Percentiles rank a stretch among this genome's conserved stretches.
phyloP scores from a whole-genome alignment of 2,329 filamentous ascomycete genomes.

The Phyllosticta capitalensis region DNA sequence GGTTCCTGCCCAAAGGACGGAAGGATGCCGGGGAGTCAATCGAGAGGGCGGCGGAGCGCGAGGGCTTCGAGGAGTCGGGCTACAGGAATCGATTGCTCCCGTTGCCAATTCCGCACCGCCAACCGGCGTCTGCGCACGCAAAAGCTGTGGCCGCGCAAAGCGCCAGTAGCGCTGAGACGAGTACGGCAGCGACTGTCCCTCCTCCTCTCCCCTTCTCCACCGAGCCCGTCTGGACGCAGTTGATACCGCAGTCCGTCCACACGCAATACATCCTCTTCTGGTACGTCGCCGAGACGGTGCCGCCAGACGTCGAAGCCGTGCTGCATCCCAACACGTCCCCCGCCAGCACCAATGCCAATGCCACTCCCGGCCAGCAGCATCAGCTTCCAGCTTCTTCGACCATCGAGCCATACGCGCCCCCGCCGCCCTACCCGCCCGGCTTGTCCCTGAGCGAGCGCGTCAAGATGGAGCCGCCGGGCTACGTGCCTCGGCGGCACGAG shows the following conservation, averaged over 20 bases:
- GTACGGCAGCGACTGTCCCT: constrained; percentile 29
- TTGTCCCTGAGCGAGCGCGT: constrained; percentile 31
- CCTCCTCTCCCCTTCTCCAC: constrained; percentile 21
- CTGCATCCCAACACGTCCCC: too few relatives aligned
- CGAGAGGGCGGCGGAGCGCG: constrained; percentile 34
- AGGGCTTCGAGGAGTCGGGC: constrained; percentile 43
- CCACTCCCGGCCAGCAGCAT: background rate
- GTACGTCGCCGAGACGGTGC: constrained; percentile 40
- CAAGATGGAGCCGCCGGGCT: constrained; percentile 29
- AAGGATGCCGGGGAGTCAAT: constrained; percentile 39
- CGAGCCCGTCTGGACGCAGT: constrained; percentile 39
- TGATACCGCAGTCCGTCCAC: constrained; percentile 28
- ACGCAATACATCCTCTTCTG: constrained; percentile 38
- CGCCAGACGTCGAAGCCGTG: constrained; percentile 25
- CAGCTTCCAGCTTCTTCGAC: constrained; percentile 10
- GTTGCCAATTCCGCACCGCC: constrained; percentile 34
- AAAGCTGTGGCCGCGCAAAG: constrained; percentile 13
- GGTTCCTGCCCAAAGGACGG: constrained; percentile 42
- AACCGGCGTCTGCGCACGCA: constrained; percentile 23
- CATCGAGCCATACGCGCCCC: constrained; percentile 26
- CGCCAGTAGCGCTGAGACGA: constrained; percentile 26
- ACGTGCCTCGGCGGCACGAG: constrained; percentile 37
- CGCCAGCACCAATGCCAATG: background rate
- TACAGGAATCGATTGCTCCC: constrained; percentile 42
- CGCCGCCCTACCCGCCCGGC: constrained; percentile 26